Base-by-base conservation (phyloP, 345 rosid genomes). In the Geranium brycei region DNA sequence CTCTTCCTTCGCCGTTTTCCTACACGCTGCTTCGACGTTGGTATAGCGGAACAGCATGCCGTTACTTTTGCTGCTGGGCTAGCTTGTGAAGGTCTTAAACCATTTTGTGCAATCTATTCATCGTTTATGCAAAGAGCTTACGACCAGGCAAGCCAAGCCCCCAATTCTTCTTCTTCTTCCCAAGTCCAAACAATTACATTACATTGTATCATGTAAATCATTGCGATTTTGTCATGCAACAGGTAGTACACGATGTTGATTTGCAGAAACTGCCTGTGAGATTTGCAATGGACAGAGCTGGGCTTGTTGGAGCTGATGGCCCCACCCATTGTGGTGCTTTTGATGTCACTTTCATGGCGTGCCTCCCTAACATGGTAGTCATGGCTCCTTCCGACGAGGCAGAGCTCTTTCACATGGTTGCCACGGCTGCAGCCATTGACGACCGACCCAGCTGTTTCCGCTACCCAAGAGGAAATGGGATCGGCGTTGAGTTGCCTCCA, bases 351-450 rank as follows among this genome's bases (percentile, higher is more conserved):
- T 93, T 79, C 51, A 93, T 93, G 99, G 99, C 99, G 62, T 93
- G 99, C 74, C 96, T 93, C 41, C 99, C 99, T 3, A 89, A 93
- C 69, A 93, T 93, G 99, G 91, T 93, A 71, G 97, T 92, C 0
- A 93, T 93, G 99, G 99, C 97, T 72, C 97, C 99, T 68, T 78
- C 97, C 0, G 97, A 93, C 57, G 99, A 93, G 82, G 91, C 99
- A 3, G 99, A 93, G 80, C 97, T 93, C 51, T 93, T 86, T 71
- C 81, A 93, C 77, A 89, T 93, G 86, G 97, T 93, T 71, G 97
- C 99, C 58, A 93, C 99, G 0, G 96, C 99, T 66, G 90, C 86
- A 18, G 85, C 91, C 47, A 89, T 92, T 0, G 81, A 92, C 66
- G 96, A 92, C 73, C 84, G 96, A 41, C 99, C 99, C 56, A 86